Base-by-base conservation (phyloP, 768 basidiomycete genomes). In the Tubosaeta sp. region DNA sequence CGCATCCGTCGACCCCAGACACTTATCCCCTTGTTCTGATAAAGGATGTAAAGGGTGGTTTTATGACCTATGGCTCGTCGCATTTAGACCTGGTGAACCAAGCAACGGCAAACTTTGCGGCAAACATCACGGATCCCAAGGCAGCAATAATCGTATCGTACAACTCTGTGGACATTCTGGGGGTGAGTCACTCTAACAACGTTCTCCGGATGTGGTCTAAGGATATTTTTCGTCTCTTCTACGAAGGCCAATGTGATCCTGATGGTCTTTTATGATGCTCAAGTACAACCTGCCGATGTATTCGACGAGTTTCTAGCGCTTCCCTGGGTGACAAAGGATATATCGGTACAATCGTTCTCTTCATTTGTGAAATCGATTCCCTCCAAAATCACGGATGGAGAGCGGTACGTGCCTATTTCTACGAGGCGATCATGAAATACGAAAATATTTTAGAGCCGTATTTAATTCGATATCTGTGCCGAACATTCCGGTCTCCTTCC, bases 211-310 rank as follows among this genome's bases (percentile, higher is more conserved):
- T n/a, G 34, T 5, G n/a, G n/a, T 35, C 7, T 16, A 35, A n/a
- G 11, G 13, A n/a, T n/a, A n/a, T n/a, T n/a, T n/a, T n/a, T n/a
- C n/a, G 5, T 27, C 27, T 29, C 29, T 29, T 6, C 22, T 3
- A 5, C 4, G 1, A n/a, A 63, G 66, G 50, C 44, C 21, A 44
- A 50, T 29, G 43, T 45, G 27, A 65, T 62, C 41, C 56, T 69
- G 11, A 45, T 77, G 5, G 21, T 84, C 10, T 85, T 86, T 60
- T 85, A 84, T 55, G 78, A 85, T 55, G 78, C 57, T 1, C 80
- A 53, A 3, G 40, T 30, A 13, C 59, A 49, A 16, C 64, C 59
- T 6, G 3, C 36, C 13, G 59, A 61, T 1, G 36, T 59, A 5
- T 60, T 61, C 49, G 64, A 66, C 8, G 56, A 55, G 27, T 51